A percentile compares a stretch with the other conserved stretches of the same genome.
Conservation (phyloP, 306 rosid species). For the Trifolium fragiferum region DNA sequence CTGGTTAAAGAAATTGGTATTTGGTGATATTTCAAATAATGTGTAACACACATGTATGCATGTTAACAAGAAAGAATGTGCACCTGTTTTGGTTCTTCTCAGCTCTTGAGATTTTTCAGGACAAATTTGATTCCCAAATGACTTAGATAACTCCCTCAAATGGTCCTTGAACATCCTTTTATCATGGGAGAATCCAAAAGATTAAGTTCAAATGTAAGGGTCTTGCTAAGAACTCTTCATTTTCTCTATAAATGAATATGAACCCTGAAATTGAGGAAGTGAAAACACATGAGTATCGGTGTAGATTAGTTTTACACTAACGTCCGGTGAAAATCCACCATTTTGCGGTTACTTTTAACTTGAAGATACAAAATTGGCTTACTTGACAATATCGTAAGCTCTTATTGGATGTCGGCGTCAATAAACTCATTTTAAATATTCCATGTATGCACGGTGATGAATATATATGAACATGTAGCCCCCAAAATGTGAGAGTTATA, state of each 20-base stretch:
- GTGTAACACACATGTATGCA: not conserved
- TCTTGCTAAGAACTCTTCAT: conserved; percentile 28
- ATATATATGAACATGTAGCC: not conserved
- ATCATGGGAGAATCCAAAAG: conserved; percentile 16
- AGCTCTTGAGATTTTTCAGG: conserved; percentile 52
- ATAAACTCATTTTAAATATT: not conserved
- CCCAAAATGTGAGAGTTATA: not conserved
- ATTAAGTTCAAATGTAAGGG: conserved; percentile 15
- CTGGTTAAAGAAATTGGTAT: not conserved
- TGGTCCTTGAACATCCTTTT: conserved; percentile 60
- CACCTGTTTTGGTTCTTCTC: conserved; percentile 64
- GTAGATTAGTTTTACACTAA: not conserved
- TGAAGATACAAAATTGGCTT: not conserved
- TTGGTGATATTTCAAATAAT: not conserved
- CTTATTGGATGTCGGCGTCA: too few species aligned
- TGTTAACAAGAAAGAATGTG: conserved; percentile 32
- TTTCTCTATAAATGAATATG: conserved; percentile 17
- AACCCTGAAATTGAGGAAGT: conserved; percentile 42
- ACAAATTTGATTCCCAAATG: conserved; percentile 49
- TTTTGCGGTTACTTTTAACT: not conserved
- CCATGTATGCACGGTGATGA: not conserved
- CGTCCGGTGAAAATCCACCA: not conserved
- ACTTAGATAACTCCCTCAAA: conserved; percentile 56
- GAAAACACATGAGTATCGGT: not conserved
- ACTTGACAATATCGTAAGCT: not conserved